These are phyloP conservation scores for Kwoniella bestiolae DNA, from an alignment of 768 basidiomycete genomes.

Conservation along the genomic window DNA sequence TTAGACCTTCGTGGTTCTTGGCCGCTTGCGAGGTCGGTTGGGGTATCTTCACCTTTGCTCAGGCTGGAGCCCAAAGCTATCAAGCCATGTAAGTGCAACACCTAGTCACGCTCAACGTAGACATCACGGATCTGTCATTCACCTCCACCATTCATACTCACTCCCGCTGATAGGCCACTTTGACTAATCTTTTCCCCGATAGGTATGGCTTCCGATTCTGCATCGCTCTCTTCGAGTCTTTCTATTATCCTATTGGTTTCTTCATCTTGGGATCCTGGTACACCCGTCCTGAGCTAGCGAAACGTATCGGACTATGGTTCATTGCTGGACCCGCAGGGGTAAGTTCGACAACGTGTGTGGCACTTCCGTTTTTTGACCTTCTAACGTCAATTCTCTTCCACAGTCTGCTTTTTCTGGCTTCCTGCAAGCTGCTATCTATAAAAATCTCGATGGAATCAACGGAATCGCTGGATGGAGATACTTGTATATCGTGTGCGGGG, in stretches of 20 bases:
- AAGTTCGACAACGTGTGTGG: not conserved
- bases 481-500: conserved; percentile 33
- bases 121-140: no score
- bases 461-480: conserved; percentile 36
- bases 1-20: conserved; percentile 25
- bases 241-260: conserved; percentile 14
- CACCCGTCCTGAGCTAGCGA: conserved; percentile 19
- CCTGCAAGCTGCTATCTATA: conserved; percentile 32
- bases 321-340: conserved; percentile 22
- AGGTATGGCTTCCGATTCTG: conserved; percentile 33
- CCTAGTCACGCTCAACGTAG: not conserved
- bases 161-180: no score
- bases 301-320: conserved; percentile 28
- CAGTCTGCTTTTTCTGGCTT: conserved; percentile 29
- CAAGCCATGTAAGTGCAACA: conserved; percentile 21
- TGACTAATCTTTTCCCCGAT: not conserved
- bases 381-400: not conserved
- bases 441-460: conserved; percentile 17
- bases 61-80: conserved; percentile 27
- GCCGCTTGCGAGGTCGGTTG: conserved; percentile 33
- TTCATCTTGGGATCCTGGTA: conserved; percentile 29
- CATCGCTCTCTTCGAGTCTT: conserved; percentile 23
- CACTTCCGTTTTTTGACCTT: not conserved
- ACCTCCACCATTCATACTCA: no score
- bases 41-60: conserved; percentile 36